Evolutionary conservation across 139 green algal genomes (phyloP).

Genomic region (Picochlorum sp.): DNA sequence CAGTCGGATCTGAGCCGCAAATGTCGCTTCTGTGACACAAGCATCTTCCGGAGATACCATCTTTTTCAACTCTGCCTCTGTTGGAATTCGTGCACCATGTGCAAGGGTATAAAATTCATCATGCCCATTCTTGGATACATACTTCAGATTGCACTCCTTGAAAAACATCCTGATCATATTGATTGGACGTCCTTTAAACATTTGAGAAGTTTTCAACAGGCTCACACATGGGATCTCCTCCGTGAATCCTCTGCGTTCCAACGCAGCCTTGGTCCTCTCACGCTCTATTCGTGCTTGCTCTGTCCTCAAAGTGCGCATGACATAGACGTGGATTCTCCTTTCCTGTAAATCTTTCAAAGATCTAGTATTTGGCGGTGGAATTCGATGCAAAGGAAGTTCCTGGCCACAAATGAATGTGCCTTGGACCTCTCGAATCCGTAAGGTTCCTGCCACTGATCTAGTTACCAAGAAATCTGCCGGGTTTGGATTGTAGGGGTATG

Average conservation of each 20-base stretch:
- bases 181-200: conserved; percentile 16
- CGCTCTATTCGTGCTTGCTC: background rate
- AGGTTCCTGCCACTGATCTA: conserved; percentile 23
- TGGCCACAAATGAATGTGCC: conserved; percentile 53
- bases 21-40: conserved; percentile 3
- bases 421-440: conserved; percentile 58
- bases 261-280: background rate
- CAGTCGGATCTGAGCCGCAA: background rate
- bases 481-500: conserved; percentile 33
- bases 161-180: conserved; percentile 34
- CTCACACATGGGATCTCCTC: background rate
- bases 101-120: conserved; percentile 18
- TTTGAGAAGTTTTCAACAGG: conserved; percentile 1
- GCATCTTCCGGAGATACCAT: conserved; percentile 15
- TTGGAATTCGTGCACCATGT: conserved; percentile 22
- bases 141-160: conserved; percentile 29
- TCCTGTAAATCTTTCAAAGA: conserved; percentile 33
- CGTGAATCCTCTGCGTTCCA: background rate
- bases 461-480: conserved; percentile 69
- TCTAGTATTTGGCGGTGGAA: conserved; percentile 18
- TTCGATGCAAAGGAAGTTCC: conserved; percentile 51
- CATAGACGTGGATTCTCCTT: conserved; percentile 28
- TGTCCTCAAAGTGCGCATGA: conserved; percentile 23
- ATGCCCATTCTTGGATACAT: conserved; percentile 4
- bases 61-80: conserved; percentile 26